phyloP scores from a whole-genome alignment of 2,329 filamentous ascomycete genomes.

The Cytospora chrysosperma region DNA sequence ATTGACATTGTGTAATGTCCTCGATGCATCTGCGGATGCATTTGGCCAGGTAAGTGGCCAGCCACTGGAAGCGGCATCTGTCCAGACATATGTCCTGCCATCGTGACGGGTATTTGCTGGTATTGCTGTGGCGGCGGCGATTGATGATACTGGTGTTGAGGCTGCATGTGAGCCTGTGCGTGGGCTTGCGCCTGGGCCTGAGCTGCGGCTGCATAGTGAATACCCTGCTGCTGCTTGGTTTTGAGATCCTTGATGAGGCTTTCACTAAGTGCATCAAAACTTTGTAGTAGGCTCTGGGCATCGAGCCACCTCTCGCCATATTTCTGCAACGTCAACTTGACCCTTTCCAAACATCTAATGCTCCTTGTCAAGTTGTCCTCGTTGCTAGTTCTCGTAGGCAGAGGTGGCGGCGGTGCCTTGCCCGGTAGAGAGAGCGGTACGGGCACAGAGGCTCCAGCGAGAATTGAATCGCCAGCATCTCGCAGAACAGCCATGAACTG shows the following conservation, averaged over 20 bases:
- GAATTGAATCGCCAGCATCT: slow-evolving; percentile 55
- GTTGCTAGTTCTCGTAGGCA: slow-evolving; percentile 46
- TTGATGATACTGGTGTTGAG: slow-evolving; percentile 12
- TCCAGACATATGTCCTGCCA: slow-evolving; percentile 11
- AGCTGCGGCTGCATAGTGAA: slow-evolving; percentile 34
- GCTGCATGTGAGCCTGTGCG: slow-evolving; percentile 16
- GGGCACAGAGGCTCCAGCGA: slow-evolving; percentile 49
- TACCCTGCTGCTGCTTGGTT: slow-evolving; percentile 36
- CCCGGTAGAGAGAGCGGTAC: slow-evolving; percentile 45
- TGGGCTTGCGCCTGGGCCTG: slow-evolving; percentile 30
- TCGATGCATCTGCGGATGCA: slow-evolving; percentile 19
- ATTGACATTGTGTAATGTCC: slow-evolving; percentile 14
- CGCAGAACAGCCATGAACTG: slow-evolving; percentile 62
- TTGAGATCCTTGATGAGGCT: slow-evolving; percentile 45
- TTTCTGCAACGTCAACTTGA: slow-evolving; percentile 52
- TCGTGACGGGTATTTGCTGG: slow-evolving; percentile 15
- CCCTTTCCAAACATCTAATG: slow-evolving; percentile 53
- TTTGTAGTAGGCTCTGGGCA: slow-evolving; percentile 51
- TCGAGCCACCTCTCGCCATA: slow-evolving; percentile 62
- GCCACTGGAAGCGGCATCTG: slow-evolving; percentile 16
- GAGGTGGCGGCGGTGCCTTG: slow-evolving; percentile 50
- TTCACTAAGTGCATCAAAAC: slow-evolving; percentile 51
- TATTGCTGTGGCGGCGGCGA: slow-evolving; percentile 17
- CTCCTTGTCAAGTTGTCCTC: slow-evolving; percentile 56
- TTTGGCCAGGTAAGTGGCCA: slow-evolving; percentile 12